phyloP scores from a whole-genome alignment of 2,329 filamentous ascomycete species.

The Nemania bipapillata region DNA sequence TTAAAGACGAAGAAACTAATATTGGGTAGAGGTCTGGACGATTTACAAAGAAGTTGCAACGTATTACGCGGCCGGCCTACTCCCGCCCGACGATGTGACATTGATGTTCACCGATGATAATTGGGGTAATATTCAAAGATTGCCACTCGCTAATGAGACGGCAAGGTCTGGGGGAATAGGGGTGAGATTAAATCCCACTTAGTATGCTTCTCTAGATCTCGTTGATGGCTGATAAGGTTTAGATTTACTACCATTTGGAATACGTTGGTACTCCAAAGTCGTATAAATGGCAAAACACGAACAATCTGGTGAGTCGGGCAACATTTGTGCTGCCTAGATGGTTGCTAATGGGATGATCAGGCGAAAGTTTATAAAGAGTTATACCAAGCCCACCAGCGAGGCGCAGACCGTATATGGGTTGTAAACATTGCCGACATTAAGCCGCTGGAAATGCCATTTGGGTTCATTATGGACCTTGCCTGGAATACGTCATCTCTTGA shows the following conservation, averaged over 20 bases:
- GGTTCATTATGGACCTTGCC: slow-evolving; percentile 55
- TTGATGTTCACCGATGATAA: slow-evolving; percentile 77
- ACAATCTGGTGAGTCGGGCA: slow-evolving; percentile 64
- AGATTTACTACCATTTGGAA: slow-evolving; percentile 68
- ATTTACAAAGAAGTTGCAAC: slow-evolving; percentile 74
- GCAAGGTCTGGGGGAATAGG: slow-evolving; percentile 70
- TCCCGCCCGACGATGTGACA: slow-evolving; percentile 71
- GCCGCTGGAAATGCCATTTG: slow-evolving; percentile 56
- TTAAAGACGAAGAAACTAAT: background rate
- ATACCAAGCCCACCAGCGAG: slow-evolving; percentile 67
- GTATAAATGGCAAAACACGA: slow-evolving; percentile 72
- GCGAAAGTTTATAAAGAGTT: slow-evolving; percentile 57
- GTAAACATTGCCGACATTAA: slow-evolving; percentile 76
- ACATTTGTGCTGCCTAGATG: no score
- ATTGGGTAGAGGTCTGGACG: slow-evolving; percentile 65
- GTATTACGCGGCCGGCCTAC: slow-evolving; percentile 59
- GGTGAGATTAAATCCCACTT: slow-evolving; percentile 51
- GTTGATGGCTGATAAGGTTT: background rate
- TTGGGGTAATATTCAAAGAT: slow-evolving; percentile 71
- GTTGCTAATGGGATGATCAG: slow-evolving; percentile 11
- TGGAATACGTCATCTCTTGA: slow-evolving; percentile 64
- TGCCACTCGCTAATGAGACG: slow-evolving; percentile 70
- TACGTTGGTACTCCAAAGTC: slow-evolving; percentile 61
- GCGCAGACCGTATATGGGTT: slow-evolving; percentile 71
- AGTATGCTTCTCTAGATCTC: background rate